Base-by-base conservation (phyloP, 2,329 filamentous ascomycete species). In the Ilyonectria sp. region DNA sequence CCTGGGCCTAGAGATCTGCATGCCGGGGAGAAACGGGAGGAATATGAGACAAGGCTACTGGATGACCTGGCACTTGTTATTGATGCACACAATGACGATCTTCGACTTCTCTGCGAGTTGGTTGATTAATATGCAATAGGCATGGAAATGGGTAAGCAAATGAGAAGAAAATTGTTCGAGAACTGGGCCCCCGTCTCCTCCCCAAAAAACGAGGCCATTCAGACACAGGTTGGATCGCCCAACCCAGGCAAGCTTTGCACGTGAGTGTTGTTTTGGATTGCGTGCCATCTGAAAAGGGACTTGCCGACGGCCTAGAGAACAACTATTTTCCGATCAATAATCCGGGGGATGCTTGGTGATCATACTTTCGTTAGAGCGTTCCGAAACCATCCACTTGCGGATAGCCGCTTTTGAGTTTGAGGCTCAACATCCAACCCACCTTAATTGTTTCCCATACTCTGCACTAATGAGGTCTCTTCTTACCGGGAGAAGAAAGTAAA, bases 301-400 rank as follows among this genome's bases (percentile, higher is more conserved):
- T 13, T 13, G 33, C 13, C n/a, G 11, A 19, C n/a, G 31, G 50
- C 29, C 4, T 53, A n/a, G 10, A 35, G n/a, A 53, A 21, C 1
- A 53, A 53, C 50, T 53, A 53, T 53, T 53, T 53, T 53, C 50
- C 50, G 50, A 53, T 53, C n/a, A 6, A 33, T 31, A 53, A 53
- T 21, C 29, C 31, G n/a, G 31, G 50, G 31, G 50, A 53, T 21
- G 50, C 50, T 21, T n/a, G 50, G 15, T 35, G 44, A 7, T 46
- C 17, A 17, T n/a, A 26, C 26, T 15, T 46, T 13, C 10, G 8
- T 21, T 46, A 21, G n/a, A 43, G 40, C n/a, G 40, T 5, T 43
- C 8, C 15, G n/a, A 43, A n/a, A 17, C n/a, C 40, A n/a, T 43
- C 40, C 15, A 43, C 40, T n/a, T n/a, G 40, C 7, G n/a, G 15